A percentile compares a stretch with the other conserved stretches of the same genome.
Evolutionary conservation across 1,284 basidiomycete species (phyloP).

Genomic region (Naganishia liquefaciens): DNA sequence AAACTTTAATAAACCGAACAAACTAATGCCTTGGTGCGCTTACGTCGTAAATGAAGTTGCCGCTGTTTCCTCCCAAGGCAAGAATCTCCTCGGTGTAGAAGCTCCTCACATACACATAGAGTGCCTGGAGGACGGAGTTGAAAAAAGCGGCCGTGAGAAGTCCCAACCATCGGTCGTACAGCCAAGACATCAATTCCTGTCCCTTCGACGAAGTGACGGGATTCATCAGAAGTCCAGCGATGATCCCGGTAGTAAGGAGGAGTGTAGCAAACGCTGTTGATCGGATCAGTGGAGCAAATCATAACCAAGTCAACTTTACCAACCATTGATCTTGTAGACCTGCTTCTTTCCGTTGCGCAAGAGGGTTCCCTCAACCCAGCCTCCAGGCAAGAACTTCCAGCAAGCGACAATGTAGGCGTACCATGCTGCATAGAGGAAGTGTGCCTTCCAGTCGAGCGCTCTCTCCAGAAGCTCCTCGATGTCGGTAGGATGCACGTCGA

Average conservation of each 20-base stretch:
- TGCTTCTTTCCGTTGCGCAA: constrained; percentile 77
- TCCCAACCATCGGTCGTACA: constrained; percentile 90
- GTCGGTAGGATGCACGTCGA: constrained; percentile 14
- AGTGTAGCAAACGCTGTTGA: constrained; percentile 79
- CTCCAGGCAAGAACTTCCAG: constrained; percentile 84
- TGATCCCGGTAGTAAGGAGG: constrained; percentile 72
- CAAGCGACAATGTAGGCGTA: constrained; percentile 81
- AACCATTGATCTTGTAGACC: constrained; percentile 94
- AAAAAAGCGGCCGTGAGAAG: constrained; percentile 79
- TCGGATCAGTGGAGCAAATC: not conserved
- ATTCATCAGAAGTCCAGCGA: constrained; percentile 63
- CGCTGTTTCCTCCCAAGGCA: constrained; percentile 88
- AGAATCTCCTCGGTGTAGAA: constrained; percentile 68
- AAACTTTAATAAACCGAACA: not conserved
- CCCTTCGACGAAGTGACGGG: constrained; percentile 61
- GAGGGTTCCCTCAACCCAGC: constrained; percentile 74
- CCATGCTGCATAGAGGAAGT: constrained; percentile 79
- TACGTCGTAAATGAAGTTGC: constrained; percentile 87
- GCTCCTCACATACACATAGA: constrained; percentile 71
- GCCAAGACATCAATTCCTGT: constrained; percentile 76
- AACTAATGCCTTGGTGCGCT: constrained; percentile 47
- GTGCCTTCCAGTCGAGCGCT: constrained; percentile 78
- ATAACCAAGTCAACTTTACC: constrained; percentile 30
- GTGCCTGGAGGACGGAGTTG: constrained; percentile 75
- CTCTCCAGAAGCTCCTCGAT: constrained; percentile 57